Evolutionary conservation across 2,329 filamentous ascomycete genomes (phyloP).

Genomic region (Nannizziopsis barbatae): DNA sequence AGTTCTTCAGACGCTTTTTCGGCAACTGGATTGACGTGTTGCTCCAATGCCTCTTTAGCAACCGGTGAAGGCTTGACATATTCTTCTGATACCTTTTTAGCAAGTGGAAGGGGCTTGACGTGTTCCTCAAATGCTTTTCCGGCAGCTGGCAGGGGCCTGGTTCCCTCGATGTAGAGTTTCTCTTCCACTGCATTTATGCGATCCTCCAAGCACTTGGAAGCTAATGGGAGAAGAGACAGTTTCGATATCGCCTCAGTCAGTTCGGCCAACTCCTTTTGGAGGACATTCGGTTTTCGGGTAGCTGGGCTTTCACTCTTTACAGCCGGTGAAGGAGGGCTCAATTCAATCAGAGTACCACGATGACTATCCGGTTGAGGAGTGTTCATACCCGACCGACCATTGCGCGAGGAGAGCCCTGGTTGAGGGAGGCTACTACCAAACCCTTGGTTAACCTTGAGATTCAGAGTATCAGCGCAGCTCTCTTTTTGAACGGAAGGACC

Average conservation of each 20-base stretch:
- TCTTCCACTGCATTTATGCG: slow-evolving; percentile 7
- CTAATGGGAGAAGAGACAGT: neutral
- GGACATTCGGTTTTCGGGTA: no score
- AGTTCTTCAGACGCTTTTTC: no score
- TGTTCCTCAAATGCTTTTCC: no score
- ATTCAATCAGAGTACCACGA: neutral
- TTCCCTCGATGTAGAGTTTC: neutral
- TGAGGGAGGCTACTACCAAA: slow-evolving; percentile 19
- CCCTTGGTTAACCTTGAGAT: slow-evolving; percentile 14
- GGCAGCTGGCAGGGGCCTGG: neutral
- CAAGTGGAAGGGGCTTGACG: neutral
- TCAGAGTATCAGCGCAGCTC: slow-evolving; percentile 10
- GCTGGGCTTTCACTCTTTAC: neutral
- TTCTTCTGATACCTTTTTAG: neutral
- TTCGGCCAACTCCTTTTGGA: neutral
- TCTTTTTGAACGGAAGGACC: slow-evolving; percentile 9
- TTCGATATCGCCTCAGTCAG: neutral
- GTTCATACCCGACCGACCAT: neutral
- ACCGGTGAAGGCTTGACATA: neutral
- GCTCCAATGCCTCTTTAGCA: no score
- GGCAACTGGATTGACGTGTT: neutral
- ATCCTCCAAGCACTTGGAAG: neutral
- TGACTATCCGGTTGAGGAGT: neutral
- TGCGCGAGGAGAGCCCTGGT: slow-evolving; percentile 7
- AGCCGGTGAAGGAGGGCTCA: neutral